Conservation (phyloP, 2,329 filamentous ascomycete species). For the Paecilomyces sp. region DNA sequence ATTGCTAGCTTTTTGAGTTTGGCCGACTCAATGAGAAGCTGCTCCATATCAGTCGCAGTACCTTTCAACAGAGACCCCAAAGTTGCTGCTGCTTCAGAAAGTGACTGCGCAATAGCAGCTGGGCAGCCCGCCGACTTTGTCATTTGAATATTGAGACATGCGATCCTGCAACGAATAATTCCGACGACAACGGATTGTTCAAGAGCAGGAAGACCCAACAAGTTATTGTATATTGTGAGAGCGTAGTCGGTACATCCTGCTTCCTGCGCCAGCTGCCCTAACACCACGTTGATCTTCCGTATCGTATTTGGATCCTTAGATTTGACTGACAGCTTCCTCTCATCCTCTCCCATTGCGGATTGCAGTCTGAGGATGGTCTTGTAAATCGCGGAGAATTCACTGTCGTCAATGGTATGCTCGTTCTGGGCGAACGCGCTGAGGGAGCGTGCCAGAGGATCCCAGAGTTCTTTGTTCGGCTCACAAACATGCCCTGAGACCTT, state of each 20-base stretch:
- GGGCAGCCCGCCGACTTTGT: slow-evolving; percentile 14
- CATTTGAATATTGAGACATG: slow-evolving; percentile 28
- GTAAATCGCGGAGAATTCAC: slow-evolving; percentile 30
- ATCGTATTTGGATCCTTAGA: slow-evolving; percentile 17
- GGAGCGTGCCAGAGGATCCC: slow-evolving; percentile 35
- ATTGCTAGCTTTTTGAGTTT: slow-evolving; percentile 37
- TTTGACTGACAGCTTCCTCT: slow-evolving; percentile 15
- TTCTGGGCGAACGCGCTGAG: slow-evolving; percentile 28
- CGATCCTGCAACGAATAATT: slow-evolving; percentile 32
- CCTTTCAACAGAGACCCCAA: slow-evolving; percentile 32
- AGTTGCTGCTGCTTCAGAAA: slow-evolving; percentile 25
- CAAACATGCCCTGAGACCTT: slow-evolving; percentile 33
- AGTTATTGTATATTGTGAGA: slow-evolving; percentile 26
- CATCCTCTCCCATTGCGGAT: slow-evolving; percentile 17
- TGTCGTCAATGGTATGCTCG: slow-evolving; percentile 25
- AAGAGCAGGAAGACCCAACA: slow-evolving; percentile 20
- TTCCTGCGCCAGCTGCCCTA: slow-evolving; percentile 35
- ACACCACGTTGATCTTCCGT: slow-evolving; percentile 25
- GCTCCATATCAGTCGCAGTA: slow-evolving; percentile 34
- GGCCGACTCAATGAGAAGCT: slow-evolving; percentile 35
- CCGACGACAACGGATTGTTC: slow-evolving; percentile 27
- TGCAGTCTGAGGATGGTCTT: slow-evolving; percentile 30
- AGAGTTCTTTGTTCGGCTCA: slow-evolving; percentile 35
- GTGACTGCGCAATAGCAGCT: slow-evolving; percentile 14
- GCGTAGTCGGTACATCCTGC: slow-evolving; percentile 33